Conservation (phyloP, 768 basidiomycete species). For the Hericium coralloides region DNA sequence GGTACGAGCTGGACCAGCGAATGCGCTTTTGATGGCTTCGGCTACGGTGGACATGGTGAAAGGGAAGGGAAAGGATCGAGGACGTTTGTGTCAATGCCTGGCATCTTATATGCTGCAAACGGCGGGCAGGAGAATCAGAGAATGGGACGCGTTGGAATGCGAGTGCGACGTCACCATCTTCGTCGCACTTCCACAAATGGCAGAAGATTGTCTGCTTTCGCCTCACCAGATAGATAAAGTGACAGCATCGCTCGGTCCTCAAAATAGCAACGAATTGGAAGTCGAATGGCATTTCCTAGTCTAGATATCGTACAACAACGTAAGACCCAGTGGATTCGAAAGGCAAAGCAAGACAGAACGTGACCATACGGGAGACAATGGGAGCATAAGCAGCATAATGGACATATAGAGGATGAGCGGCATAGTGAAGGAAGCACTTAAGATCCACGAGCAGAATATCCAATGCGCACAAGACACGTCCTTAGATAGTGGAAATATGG, state of each 20-base stretch:
- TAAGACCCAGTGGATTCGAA: background rate
- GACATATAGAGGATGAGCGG: background rate
- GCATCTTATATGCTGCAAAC: background rate
- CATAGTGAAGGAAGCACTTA: background rate
- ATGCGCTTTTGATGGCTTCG: constrained; percentile 12
- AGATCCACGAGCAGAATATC: background rate
- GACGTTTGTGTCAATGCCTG: background rate
- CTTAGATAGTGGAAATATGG: no score
- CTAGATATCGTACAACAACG: background rate
- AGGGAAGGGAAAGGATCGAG: constrained; percentile 9
- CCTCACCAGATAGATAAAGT: no score
- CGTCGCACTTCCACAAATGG: no score
- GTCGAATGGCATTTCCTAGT: no score
- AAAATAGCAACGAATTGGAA: no score
- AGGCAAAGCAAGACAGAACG: background rate
- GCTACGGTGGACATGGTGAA: constrained; percentile 1
- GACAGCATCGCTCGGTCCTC: no score
- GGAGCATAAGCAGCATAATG: background rate
- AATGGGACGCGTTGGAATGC: background rate
- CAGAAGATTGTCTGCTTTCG: no score
- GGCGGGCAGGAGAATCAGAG: background rate
- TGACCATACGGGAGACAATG: background rate
- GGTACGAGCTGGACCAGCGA: background rate
- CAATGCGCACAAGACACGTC: no score
- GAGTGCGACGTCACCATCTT: background rate